phyloP scores from a whole-genome alignment of 2,329 filamentous ascomycete genomes.

The Penicillium sp. region DNA sequence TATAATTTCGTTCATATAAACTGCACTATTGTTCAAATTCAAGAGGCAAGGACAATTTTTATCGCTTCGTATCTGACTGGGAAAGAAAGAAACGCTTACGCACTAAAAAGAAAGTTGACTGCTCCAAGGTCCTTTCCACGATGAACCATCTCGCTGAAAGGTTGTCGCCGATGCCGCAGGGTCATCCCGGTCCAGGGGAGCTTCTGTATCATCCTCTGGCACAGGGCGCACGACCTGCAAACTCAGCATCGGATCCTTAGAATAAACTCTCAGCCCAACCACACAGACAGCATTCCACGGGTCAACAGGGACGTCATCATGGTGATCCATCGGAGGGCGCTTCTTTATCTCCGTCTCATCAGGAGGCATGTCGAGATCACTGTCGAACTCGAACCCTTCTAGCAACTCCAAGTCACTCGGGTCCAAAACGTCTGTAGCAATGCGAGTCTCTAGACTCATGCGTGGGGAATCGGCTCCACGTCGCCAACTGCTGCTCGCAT shows the following conservation, averaged over 20 bases:
- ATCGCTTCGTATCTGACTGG: not conserved
- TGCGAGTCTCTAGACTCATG: conserved; percentile 27
- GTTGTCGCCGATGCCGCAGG: conserved; percentile 36
- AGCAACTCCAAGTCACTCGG: conserved; percentile 36
- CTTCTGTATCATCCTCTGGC: conserved; percentile 38
- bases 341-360: conserved; percentile 26
- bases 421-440: conserved; percentile 24
- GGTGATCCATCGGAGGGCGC: not conserved
- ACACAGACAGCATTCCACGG: conserved; percentile 64
- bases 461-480: conserved; percentile 21
- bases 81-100: not conserved
- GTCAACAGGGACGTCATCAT: conserved; percentile 22
- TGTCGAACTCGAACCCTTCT: conserved; percentile 45
- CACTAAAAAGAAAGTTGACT: not conserved
- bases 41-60: not conserved
- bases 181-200: conserved; percentile 47
- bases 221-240: conserved; percentile 54
- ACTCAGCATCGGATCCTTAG: conserved; percentile 50
- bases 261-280: conserved; percentile 59
- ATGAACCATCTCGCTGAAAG: not conserved
- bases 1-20: no score
- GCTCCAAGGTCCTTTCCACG: conserved; percentile 25
- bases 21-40: no score
- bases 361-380: conserved; percentile 42
- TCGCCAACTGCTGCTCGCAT: conserved; percentile 10